These are phyloP conservation scores for Penicillium italicum DNA, from an alignment of 2,329 filamentous ascomycete species.

Conservation along the genomic window DNA sequence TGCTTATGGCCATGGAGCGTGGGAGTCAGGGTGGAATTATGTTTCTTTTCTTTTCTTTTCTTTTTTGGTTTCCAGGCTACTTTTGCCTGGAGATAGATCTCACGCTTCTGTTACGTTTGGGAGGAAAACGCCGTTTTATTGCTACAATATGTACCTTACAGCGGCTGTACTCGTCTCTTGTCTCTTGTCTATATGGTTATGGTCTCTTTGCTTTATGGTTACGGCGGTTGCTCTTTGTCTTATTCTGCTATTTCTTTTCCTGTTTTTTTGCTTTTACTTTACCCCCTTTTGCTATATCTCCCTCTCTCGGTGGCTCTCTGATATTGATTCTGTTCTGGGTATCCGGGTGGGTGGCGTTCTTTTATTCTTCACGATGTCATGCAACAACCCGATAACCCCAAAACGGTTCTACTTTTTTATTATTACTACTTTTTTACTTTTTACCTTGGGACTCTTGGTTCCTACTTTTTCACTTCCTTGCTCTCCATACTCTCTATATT, in stretches of 20 bases:
- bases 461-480: background rate
- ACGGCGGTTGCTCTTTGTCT: slow-evolving; percentile 3
- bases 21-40: background rate
- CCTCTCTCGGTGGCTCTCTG: slow-evolving; percentile 11
- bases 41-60: background rate
- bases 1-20: slow-evolving; percentile 7
- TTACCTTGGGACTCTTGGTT: background rate
- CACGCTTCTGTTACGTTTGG: slow-evolving; percentile 7
- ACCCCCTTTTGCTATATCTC: background rate
- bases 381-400: slow-evolving; percentile 16
- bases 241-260: background rate
- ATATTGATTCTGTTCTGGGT: slow-evolving; percentile 10
- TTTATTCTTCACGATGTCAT: slow-evolving; percentile 24
- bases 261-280: background rate
- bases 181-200: slow-evolving; percentile 9
- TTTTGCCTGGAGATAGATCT: slow-evolving; percentile 17
- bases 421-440: background rate
- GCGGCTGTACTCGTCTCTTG: slow-evolving; percentile 1
- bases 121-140: slow-evolving; percentile 4
- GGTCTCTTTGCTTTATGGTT: slow-evolving; percentile 5
- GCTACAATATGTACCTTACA: background rate
- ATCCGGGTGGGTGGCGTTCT: slow-evolving; percentile 20
- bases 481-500: background rate
- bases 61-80: background rate
- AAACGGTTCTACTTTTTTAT: slow-evolving; percentile 7